Evolutionary conservation across 2,329 filamentous ascomycete genomes (phyloP), one percentile per base, ranked within the genome.

Genomic region (Paracamarosporium sp.): DNA sequence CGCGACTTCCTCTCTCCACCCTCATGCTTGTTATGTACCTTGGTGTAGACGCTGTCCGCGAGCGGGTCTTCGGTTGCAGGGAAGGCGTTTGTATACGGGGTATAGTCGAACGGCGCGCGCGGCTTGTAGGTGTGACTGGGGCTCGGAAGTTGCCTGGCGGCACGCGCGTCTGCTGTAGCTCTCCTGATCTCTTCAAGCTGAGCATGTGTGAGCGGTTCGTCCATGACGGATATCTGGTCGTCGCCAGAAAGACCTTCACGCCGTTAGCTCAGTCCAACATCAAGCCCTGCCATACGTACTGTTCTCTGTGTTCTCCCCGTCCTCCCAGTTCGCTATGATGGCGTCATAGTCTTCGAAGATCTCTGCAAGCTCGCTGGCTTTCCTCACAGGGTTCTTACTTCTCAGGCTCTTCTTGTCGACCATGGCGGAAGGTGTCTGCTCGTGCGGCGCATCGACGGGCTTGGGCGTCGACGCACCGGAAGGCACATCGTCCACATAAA

Each of bases 301-400:
- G 75, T 84, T 93, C 93, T 89, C 67, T 89, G 83, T 77, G 93
- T 89, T 68, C 90, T 90, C 36, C 88, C 86, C 62, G 92, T 89
- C 72, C 96, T 91, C 61, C 91, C 93, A 78, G n/a, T 35, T 24
- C 13, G 45, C 30, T 6, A 98, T 92, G 65, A 97, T 86, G 74
- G 96, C 92, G 77, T 97, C 93, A 77, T 97, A 98, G 71, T 96
- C 93, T 51, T 91, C 88, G 72, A 98, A 97, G 79, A 97, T 98
- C 46, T 88, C 86, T 35, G 93, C 89, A 60, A 98, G 83, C 72
- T 97, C 93, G 78, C 93, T 97, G 79, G 93, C 89, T 66, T 92
- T 85, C 50, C 89, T 89, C 11, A 90, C 90, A 69, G 85, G 85
- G 73, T 96, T 92, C 70, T 96, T 91, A 51, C 92, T 96, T 61